These are phyloP conservation scores for Zygosaccharomyces bailii DNA, from an alignment of 805 yeast genomes.

Conservation along the genomic window DNA sequence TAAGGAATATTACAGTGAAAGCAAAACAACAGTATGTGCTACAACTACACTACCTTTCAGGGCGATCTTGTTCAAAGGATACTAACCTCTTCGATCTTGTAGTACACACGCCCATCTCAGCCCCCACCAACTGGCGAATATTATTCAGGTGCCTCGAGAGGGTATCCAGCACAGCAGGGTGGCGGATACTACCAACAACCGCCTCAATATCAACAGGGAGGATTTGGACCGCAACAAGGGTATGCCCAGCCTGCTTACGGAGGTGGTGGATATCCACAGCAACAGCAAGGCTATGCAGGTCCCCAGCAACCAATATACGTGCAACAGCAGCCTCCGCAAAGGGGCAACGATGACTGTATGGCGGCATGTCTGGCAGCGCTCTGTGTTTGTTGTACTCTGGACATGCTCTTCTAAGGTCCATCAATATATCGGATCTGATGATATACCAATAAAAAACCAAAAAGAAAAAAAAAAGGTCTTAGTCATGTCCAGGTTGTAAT, in stretches of 20 bases:
- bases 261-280: conserved; percentile 30
- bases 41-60: not conserved
- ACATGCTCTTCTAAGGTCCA: conserved; percentile 42
- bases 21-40: conserved; percentile 15
- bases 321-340: conserved; percentile 44
- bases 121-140: conserved; percentile 25
- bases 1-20: conserved; percentile 25
- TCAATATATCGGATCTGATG: not conserved
- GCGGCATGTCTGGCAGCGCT: conserved; percentile 53
- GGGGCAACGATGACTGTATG: conserved; percentile 43
- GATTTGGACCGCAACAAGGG: conserved; percentile 32
- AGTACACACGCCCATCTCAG: conserved; percentile 30
- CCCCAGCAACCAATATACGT: conserved; percentile 52
- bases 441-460: not conserved
- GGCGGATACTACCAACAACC: conserved; percentile 21
- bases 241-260: conserved; percentile 28
- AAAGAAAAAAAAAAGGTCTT: not conserved
- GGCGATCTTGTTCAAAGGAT: not conserved
- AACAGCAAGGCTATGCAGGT: conserved; percentile 36
- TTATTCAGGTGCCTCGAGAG: conserved; percentile 12
- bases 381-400: conserved; percentile 55
- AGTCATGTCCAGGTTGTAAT: conserved; percentile 2
- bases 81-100: not conserved
- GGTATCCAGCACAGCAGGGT: conserved; percentile 12
- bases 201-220: conserved; percentile 38